Evolutionary conservation across 805 yeast genomes (phyloP), one percentile per base, ranked within the genome.

Genomic region (Schwanniomyces polymorphus): DNA sequence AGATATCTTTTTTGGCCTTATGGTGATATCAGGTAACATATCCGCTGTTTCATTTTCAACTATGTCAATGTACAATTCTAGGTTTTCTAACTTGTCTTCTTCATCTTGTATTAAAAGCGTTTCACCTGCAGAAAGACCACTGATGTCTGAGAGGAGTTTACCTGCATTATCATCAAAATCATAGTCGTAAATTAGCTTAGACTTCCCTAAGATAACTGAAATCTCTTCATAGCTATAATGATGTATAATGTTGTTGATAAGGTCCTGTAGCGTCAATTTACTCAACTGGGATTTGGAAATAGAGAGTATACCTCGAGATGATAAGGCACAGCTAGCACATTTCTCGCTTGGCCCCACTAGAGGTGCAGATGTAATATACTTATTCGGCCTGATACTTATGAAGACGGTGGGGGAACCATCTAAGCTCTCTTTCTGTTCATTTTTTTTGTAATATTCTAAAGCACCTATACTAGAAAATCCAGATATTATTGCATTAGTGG

Each of bases 401-500:
- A 67, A 73, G 1, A 68, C 66, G n/a, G 72, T 58, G 8, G 68
- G 59, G 2, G 72, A 59, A 66, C 63, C 2, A 65, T 64, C 8
- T 29, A 16, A n/a, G 21, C 5, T 14, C 5, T 10, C 35, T 12
- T 3, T 37, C 16, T n/a, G 12, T 33, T 5, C 41, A 2, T 18
- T 10, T 26, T 64, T 53, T 1, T 59, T 56, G 54, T 70, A 86
- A 58, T 45, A 81, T 63, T 62, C 79, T 41, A 91, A 67, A 0
- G 96, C 86, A 33, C 85, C 81, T 34, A 92, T 63, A 3, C 91
- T 84, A 12, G 94, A 86, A 54, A 90, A 79, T 0, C 99, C 99
- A 0, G 97, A 91, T 56, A 94, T 85, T 11, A 94, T 85, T 1
- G 99, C 98, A 64, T 94, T 94, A 3, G 97, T 92, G 1, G 99